Evolutionary conservation across 352 stramenopile species (phyloP).

Genomic region (Phytophthora tentaculata): DNA sequence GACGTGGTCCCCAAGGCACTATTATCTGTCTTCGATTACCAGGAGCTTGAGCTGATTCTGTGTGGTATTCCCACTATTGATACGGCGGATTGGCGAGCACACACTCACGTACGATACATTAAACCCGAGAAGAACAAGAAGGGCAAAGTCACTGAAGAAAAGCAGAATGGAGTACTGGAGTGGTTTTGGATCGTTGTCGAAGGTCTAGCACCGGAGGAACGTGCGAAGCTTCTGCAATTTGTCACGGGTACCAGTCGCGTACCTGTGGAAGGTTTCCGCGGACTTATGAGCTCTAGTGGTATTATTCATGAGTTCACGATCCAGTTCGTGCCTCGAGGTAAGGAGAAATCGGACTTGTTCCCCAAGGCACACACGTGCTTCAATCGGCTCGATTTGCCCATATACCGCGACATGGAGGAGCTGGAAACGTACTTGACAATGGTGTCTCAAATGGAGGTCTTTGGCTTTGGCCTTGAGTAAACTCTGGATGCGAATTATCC

Average conservation of each 20-base stretch:
- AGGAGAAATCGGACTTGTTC: conserved; percentile 55
- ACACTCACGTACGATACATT: conserved; percentile 74
- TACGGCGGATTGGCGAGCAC: conserved; percentile 62
- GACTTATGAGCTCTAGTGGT: conserved; percentile 80
- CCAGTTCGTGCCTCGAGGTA: conserved; percentile 60
- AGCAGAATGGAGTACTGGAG: conserved; percentile 55
- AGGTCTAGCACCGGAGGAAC: conserved; percentile 67
- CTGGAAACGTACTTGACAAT: conserved; percentile 81
- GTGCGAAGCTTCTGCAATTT: conserved; percentile 78
- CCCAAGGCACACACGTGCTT: conserved; percentile 88
- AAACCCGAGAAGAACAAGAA: conserved; percentile 49
- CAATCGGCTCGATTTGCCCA: conserved; percentile 79
- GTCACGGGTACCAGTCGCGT: conserved; percentile 79
- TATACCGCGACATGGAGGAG: conserved; percentile 72
- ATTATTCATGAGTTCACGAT: conserved; percentile 85
- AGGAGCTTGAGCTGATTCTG: conserved; percentile 80
- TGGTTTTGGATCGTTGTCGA: conserved; percentile 83
- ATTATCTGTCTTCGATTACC: conserved; percentile 80
- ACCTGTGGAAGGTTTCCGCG: conserved; percentile 82
- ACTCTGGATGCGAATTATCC: not conserved
- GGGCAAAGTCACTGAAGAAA: conserved; percentile 39
- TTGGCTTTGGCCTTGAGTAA: conserved; percentile 57
- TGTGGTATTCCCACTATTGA: conserved; percentile 79
- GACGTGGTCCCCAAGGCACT: conserved; percentile 73
- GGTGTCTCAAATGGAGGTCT: conserved; percentile 71